A percentile compares a stretch with the other conserved stretches of the same genome.
phyloP scores from a whole-genome alignment of 2,329 filamentous ascomycete species.

The Annulohypoxylon truncatum region DNA sequence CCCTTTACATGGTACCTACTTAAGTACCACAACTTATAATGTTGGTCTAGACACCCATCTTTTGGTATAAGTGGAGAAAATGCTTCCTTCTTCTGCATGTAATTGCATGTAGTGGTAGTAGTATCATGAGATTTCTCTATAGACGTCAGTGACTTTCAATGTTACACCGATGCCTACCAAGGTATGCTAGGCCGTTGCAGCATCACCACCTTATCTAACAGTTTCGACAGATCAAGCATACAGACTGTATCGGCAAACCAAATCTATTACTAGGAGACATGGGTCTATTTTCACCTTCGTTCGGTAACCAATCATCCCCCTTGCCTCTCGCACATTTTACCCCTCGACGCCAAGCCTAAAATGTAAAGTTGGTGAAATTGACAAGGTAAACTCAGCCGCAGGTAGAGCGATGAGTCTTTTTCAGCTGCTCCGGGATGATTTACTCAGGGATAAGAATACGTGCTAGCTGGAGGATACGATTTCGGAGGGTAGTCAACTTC shows the following conservation, averaged over 20 bases:
- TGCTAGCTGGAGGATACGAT: background rate
- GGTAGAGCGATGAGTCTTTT: background rate
- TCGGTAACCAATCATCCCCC: slow-evolving; percentile 8
- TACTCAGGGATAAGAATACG: background rate
- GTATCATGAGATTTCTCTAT: background rate
- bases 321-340: background rate
- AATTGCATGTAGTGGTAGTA: background rate
- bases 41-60: background rate
- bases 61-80: background rate
- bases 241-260: background rate
- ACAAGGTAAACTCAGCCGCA: slow-evolving; percentile 19
- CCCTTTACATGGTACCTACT: background rate
- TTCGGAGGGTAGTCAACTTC: background rate
- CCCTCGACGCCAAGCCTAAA: slow-evolving; percentile 23
- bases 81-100: background rate
- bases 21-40: background rate
- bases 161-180: background rate
- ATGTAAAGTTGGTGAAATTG: background rate
- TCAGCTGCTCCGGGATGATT: background rate
- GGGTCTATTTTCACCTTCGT: slow-evolving; percentile 19
- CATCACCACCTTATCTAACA: background rate
- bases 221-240: background rate
- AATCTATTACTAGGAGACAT: slow-evolving; percentile 3
- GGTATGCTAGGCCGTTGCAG: background rate
- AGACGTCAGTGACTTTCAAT: background rate